Percentiles rank a stretch among this genome's conserved stretches.
phyloP scores from a whole-genome alignment of 805 yeast genomes.

The Cyberlindnera suaveolens region DNA sequence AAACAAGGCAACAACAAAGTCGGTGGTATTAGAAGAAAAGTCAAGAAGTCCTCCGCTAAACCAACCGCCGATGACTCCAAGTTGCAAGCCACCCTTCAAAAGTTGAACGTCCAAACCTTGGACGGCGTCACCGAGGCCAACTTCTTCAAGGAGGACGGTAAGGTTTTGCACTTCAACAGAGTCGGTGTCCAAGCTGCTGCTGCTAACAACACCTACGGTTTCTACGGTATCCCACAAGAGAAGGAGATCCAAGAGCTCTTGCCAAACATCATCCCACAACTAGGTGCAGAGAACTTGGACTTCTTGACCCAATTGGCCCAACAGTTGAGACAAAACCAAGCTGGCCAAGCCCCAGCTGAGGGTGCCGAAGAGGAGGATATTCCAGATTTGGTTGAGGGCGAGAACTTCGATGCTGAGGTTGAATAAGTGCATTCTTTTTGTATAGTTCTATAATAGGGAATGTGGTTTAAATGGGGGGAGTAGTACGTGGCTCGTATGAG shows the following conservation, averaged over 20 bases:
- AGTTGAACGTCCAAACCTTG: constrained; percentile 82
- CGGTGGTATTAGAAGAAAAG: constrained; percentile 87
- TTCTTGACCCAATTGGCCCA: constrained; percentile 86
- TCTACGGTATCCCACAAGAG: constrained; percentile 93
- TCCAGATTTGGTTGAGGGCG: constrained; percentile 79
- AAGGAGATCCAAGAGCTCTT: constrained; percentile 87
- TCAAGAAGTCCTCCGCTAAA: constrained; percentile 64
- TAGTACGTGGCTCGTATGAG: too few relatives aligned
- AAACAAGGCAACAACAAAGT: constrained; percentile 79
- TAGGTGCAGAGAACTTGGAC: constrained; percentile 92
- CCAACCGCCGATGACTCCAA: constrained; percentile 84
- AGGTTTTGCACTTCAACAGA: constrained; percentile 91
- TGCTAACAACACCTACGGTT: constrained; percentile 85
- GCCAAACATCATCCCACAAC: constrained; percentile 91
- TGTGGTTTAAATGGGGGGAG: too few relatives aligned
- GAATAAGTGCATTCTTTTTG: constrained; percentile 28
- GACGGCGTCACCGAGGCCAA: constrained; percentile 94
- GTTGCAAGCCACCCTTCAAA: constrained; percentile 81
- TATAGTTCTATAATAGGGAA: not conserved
- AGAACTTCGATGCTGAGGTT: constrained; percentile 44
- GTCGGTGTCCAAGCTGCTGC: constrained; percentile 94
- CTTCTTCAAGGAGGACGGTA: constrained; percentile 95
- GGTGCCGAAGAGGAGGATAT: constrained; percentile 50
- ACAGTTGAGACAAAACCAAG: constrained; percentile 63
- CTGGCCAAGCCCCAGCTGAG: constrained; percentile 38